Evolutionary conservation across 208 protist species (phyloP).

Genomic region (Leishmania mexicana): DNA sequence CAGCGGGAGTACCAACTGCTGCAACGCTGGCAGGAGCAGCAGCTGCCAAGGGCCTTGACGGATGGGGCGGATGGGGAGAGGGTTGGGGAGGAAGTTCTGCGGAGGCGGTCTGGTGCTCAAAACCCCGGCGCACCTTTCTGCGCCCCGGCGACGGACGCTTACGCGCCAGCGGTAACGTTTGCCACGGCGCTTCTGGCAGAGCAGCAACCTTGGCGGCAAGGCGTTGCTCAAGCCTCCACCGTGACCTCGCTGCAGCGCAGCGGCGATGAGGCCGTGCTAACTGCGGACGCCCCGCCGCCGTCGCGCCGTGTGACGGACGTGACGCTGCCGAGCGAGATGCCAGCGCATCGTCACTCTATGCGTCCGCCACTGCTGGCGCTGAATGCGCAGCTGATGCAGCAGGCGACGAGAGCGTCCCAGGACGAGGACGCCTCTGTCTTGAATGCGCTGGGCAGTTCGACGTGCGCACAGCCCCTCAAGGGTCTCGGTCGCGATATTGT

Average conservation of each 20-base stretch:
- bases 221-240: conserved; percentile 21
- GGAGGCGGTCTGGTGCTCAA: neutral
- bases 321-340: neutral
- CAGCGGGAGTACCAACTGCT: conserved; percentile 25
- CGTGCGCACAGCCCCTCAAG: conserved; percentile 23
- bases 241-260: conserved; percentile 20
- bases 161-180: conserved; percentile 20
- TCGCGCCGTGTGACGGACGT: neutral
- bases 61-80: neutral
- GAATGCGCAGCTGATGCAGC: neutral
- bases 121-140: neutral
- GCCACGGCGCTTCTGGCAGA: conserved; percentile 24
- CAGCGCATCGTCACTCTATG: too few relatives aligned
- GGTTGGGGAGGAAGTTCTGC: neutral
- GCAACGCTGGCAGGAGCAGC: conserved; percentile 9
- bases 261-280: neutral
- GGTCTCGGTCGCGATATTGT: conserved; percentile 52
- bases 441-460: neutral
- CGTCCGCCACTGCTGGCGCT: neutral
- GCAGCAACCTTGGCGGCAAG: conserved; percentile 21
- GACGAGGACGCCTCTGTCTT: neutral
- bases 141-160: neutral
- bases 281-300: neutral
- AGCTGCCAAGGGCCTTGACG: neutral
- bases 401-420: neutral